Evolutionary conservation across 208 protist genomes (phyloP), one percentile per base, ranked within the genome.

Genomic region (Crithidia mellificae): DNA sequence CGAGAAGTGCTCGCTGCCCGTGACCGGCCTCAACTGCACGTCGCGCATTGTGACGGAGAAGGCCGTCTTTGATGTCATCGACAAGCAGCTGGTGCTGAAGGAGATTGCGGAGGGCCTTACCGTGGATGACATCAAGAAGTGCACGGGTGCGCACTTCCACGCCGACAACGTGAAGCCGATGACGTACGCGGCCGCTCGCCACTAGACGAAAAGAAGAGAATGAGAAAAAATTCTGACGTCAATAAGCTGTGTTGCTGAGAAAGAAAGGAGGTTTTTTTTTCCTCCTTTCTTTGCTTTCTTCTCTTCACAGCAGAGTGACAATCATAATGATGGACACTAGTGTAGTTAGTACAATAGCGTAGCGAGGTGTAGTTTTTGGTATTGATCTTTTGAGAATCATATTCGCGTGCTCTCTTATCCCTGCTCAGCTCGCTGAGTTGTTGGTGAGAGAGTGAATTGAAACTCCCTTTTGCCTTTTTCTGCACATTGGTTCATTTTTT

Each of bases 21-120:
- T 98, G 9, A 99, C 97, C 3, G 97, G 96, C 20, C 80, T 86
- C 34, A 36, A 78, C 56, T 94, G 84, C 78, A 94, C 98, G 6
- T 83, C 93, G 71, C 79, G 91, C 51, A 98, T 99, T 64, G 98
- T 99, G 63, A 99, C 98, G 8, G 98, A 99, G 53, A 83, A 98
- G 77, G 91, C 84, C 29, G 98, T 99, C 12, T 99, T 99, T 64
- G 97, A 99, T 30, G 84, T 98, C n/a, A 87, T 89, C 30, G 53
- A 84, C 24, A 77, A 78, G 39, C 87, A 89, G 32, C 77, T 99
- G 9, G 73, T 93, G 32, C 78, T 99, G 51, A 85, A 97, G 59
- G 97, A 99, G 81, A 41, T 98, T 0, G 91, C 88, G 17, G 81
- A 95, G 34, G 97, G 91, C 17, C 81, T 96, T 22, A 95, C 93